Percentiles rank a stretch among this genome's conserved stretches.
phyloP scores from a whole-genome alignment of 177 flowering plant genomes.

The Vitis hybrid region DNA sequence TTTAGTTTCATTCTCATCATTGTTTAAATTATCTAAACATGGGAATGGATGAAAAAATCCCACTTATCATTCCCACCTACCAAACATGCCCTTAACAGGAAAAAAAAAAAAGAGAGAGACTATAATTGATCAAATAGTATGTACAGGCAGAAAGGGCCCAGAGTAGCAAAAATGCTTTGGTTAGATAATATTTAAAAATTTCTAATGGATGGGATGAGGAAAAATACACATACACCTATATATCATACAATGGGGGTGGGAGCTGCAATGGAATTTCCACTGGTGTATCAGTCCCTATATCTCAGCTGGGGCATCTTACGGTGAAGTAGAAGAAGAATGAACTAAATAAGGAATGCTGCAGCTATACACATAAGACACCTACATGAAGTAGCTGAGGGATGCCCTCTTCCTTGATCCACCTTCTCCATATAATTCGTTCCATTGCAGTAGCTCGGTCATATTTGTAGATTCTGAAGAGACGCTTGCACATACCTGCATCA shows the following conservation, averaged over 20 bases:
- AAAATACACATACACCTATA: constrained; percentile 15
- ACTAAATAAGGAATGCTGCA: constrained; percentile 3
- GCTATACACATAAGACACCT: constrained; percentile 29
- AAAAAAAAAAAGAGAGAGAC: too few relatives aligned
- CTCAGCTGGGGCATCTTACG: constrained; percentile 5
- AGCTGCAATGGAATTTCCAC: constrained; percentile 18
- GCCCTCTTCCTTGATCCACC: constrained; percentile 68
- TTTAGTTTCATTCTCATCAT: too few relatives aligned
- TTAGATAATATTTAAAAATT: neutral
- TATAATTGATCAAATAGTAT: neutral
- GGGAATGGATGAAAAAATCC: too few relatives aligned
- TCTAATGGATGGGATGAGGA: neutral
- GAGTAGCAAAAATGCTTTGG: neutral
- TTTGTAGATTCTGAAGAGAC: constrained; percentile 69
- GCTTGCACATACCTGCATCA: constrained; percentile 66
- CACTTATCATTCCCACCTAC: too few relatives aligned
- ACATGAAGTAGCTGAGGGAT: constrained; percentile 71
- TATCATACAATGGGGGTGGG: constrained; percentile 19
- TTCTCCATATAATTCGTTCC: constrained; percentile 79
- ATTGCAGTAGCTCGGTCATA: constrained; percentile 66
- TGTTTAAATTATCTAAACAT: too few relatives aligned
- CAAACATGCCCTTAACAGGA: too few relatives aligned
- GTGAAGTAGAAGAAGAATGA: constrained; percentile 6
- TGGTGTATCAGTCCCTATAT: constrained; percentile 6
- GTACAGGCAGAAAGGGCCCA: neutral